Evolutionary conservation across 257 asterid genomes (phyloP), one percentile per base, ranked within the genome.

Genomic region (Anisodus tanguticus): DNA sequence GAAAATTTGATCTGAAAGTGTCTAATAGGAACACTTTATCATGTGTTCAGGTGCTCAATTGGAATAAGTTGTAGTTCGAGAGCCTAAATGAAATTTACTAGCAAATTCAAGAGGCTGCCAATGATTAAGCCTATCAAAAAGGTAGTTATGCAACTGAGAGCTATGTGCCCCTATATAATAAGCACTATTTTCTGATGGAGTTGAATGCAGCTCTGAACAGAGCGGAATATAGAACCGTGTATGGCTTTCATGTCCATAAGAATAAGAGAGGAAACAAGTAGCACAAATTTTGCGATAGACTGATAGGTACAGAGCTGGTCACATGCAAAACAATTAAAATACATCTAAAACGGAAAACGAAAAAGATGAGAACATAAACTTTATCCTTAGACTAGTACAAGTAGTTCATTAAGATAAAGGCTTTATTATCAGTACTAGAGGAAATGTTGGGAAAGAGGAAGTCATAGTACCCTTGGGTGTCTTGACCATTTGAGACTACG

Each of bases 401-500:
- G 51, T 2, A 49, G 64, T 54, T 13, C 31, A 81, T 41, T 15
- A 69, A 16, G 49, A 53, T 26, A 16, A 49, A 53, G 68, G 31
- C 43, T 82, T 82, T 31, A 11, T n/a, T 19, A 51, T 70, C 60
- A 53, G 37, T 31, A 53, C 31, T 55, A 51, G 16, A 67, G 37
- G 53, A 45, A n/a, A 49, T 6, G n/a, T 26, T 76, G 47, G 6
- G 31, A 77, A 77, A 77, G 63, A 53, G 31, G 53, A 77, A 16
- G 49, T 26, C 26, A 53, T 2, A 77, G 22, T 92, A 92, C 97
- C 95, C 85, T 19, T 87, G 86, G 59, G 87, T 71, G 74, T 86
- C 88, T 19, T 79, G 86, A 68, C 90, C 94, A 85, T 90, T 92
- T 74, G 92, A 68, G 84, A 90, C 59, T 87, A 71, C 35, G 19